Conservation (phyloP, 1,284 basidiomycete genomes). For the Ganoderma sp. region DNA sequence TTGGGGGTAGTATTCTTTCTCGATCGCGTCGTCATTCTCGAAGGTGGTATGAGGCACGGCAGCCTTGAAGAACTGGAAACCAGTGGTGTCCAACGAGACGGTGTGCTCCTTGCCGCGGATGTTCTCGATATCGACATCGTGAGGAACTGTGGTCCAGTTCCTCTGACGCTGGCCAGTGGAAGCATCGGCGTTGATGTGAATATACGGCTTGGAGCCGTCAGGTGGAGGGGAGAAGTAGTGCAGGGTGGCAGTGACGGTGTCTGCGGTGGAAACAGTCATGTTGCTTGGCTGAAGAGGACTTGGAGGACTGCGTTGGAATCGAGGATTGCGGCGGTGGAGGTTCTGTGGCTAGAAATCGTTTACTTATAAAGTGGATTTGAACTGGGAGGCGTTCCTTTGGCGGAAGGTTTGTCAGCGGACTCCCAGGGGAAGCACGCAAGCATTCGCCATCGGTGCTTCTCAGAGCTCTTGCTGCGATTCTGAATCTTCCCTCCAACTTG, state of each 20-base stretch:
- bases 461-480: no score
- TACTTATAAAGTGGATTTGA: background rate
- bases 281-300: background rate
- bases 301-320: background rate
- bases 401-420: slow-evolving; percentile 13
- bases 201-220: slow-evolving; percentile 43
- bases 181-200: slow-evolving; percentile 37
- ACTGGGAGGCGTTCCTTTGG: background rate
- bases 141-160: slow-evolving; percentile 34
- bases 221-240: slow-evolving; percentile 41
- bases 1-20: slow-evolving; percentile 64
- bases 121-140: slow-evolving; percentile 56
- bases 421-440: slow-evolving; percentile 21
- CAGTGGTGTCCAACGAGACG: slow-evolving; percentile 57
- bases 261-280: slow-evolving; percentile 28
- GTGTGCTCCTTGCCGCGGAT: slow-evolving; percentile 57
- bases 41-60: slow-evolving; percentile 53
- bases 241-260: slow-evolving; percentile 36
- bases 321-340: background rate
- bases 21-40: slow-evolving; percentile 53
- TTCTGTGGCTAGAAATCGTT: background rate
- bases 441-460: slow-evolving; percentile 2
- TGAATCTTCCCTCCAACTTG: no score
- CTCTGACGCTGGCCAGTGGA: slow-evolving; percentile 29
- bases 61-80: slow-evolving; percentile 57